phyloP scores from a whole-genome alignment of 2,329 filamentous ascomycete genomes.

The Pseudopyrenochaeta lycopersici region DNA sequence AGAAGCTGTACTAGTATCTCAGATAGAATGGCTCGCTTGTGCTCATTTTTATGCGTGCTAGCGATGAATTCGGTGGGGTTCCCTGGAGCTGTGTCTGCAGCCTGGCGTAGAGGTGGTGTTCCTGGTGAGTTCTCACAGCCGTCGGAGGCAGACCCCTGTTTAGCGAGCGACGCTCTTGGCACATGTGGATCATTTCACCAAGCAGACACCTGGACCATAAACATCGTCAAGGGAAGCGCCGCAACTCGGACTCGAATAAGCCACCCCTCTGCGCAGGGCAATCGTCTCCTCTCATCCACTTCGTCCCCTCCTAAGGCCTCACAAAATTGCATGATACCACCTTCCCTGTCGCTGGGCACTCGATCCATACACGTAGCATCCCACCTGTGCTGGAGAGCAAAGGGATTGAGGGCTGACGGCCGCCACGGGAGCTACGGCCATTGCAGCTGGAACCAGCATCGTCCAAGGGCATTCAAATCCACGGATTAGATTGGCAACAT shows the following conservation, averaged over 20 bases:
- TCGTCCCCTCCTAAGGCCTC: constrained; percentile 19
- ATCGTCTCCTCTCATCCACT: constrained; percentile 15
- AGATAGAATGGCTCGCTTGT: constrained; percentile 89
- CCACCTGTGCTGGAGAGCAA: constrained; percentile 38
- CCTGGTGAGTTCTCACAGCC: constrained; percentile 27
- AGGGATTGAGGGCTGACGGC: constrained; percentile 45
- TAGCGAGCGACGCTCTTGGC: constrained; percentile 30
- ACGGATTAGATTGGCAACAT: constrained; percentile 65
- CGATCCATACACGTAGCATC: constrained; percentile 47
- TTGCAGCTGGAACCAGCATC: constrained; percentile 25
- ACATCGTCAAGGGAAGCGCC: constrained; percentile 36
- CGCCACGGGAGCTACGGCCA: constrained; percentile 36
- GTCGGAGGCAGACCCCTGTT: constrained; percentile 36
- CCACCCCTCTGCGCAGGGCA: constrained; percentile 27
- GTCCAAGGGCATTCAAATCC: constrained; percentile 5
- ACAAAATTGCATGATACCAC: constrained; percentile 13
- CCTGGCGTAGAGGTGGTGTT: constrained; percentile 11
- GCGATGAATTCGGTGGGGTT: background rate
- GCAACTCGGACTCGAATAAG: constrained; percentile 24
- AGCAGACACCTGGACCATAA: constrained; percentile 48
- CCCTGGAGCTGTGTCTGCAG: too few relatives aligned
- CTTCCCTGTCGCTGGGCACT: constrained; percentile 21
- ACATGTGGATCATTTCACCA: constrained; percentile 36
- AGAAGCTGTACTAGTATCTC: constrained; percentile 87
- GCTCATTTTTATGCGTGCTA: constrained; percentile 56